Base-by-base conservation (phyloP, 2,329 filamentous ascomycete genomes). In the Colletotrichum echinochloae region DNA sequence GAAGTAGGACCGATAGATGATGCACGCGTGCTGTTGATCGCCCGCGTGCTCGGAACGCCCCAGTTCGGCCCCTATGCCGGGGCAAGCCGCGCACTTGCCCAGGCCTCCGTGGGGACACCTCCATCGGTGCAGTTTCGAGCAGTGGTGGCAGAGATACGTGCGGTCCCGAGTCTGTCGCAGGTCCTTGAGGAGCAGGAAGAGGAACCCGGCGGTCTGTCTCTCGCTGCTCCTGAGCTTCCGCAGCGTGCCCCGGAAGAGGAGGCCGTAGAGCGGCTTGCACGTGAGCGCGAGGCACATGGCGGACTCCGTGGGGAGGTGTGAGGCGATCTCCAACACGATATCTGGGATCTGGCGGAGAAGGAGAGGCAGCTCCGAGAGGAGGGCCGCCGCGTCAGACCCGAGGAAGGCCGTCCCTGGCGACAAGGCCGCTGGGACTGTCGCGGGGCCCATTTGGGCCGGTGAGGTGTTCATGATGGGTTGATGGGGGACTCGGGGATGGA, bases 281-380 rank as follows among this genome's bases (percentile, higher is more conserved):
- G 68, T 59, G 51, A 71, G 57, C 0, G 68, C 64, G 12, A 71
- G 64, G 30, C 68, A 41, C 28, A 71, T 60, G 9, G 44, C 68
- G 48, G 68, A 67, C 41, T 62, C 64, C 33, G 35, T 46, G 20
- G 68, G 68, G 30, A 71, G 68, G n/a, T 71, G 68, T 5, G 64
- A 67, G 12, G 64, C 35, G 20, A 71, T 68, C 39, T 71, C 68
- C 30, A 71, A 8, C 5, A 71, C 49, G 46, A 71, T 18, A 33
- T 71, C 68, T 8, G 68, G 57, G 5, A 67, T 63, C 26, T 71
- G 64, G 2, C 60, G 64, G 28, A 67, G 68, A 18, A 71, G 30
- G 20, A 51, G 14, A 2, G 64, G 46, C 9, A 62, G 44, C 18
- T 61, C 18, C 1, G 2, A 18, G 26, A 44, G 12, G 35, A 54